Percentiles rank a stretch among this genome's conserved stretches.
Conservation (phyloP, 805 yeast species). For the Yarrowia osloensis region DNA sequence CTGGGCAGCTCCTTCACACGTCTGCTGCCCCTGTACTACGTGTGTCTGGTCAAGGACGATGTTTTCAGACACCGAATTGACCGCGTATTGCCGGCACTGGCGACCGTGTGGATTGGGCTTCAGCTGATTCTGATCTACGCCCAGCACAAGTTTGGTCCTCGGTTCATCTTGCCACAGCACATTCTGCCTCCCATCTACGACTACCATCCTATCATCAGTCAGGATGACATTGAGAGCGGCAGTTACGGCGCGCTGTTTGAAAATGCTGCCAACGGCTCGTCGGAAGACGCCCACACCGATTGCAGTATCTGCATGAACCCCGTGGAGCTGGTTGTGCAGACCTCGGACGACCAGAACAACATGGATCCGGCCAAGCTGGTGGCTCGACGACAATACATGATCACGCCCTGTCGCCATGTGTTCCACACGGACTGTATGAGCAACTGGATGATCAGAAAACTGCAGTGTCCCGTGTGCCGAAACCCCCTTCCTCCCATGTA, state of each 20-base stretch:
- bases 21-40: constrained; percentile 63
- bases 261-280: background rate
- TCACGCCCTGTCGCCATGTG: constrained; percentile 88
- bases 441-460: constrained; percentile 88
- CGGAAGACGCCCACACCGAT: constrained; percentile 50
- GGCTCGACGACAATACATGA: constrained; percentile 46
- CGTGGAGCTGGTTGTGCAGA: constrained; percentile 51
- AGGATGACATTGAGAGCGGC: constrained; percentile 63
- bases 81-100: constrained; percentile 32
- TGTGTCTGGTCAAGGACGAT: constrained; percentile 53
- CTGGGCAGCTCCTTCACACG: constrained; percentile 65
- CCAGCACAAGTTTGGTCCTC: constrained; percentile 72
- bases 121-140: constrained; percentile 61
- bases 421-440: constrained; percentile 90
- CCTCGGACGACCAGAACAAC: constrained; percentile 35
- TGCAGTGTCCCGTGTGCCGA: constrained; percentile 94
- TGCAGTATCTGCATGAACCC: constrained; percentile 91
- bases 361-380: constrained; percentile 40
- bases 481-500: constrained; percentile 79
- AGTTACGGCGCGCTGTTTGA: constrained; percentile 36
- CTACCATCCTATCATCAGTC: constrained; percentile 69
- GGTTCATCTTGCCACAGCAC: constrained; percentile 77
- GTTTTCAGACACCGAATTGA: constrained; percentile 73
- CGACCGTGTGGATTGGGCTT: constrained; percentile 58
- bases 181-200: constrained; percentile 80